A percentile compares a stretch with the other conserved stretches of the same genome.
Evolutionary conservation across 2,329 filamentous ascomycete species (phyloP).

Genomic region (Aspergillus piperis): DNA sequence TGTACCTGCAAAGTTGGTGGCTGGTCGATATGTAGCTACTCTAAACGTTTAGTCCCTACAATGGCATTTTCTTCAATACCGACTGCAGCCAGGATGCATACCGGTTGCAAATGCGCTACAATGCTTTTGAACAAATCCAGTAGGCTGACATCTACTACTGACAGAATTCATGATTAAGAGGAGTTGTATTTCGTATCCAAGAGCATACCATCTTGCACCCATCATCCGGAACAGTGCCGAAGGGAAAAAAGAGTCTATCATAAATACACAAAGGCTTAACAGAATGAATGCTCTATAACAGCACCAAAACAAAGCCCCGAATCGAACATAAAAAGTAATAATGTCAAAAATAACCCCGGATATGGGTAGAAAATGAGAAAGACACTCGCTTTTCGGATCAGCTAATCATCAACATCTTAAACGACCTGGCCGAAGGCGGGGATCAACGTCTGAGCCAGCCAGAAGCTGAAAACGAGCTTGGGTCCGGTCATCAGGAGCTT

Average conservation of each 20-base stretch:
- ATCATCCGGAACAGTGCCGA: slow-evolving; percentile 7
- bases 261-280: slow-evolving; percentile 22
- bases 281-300: slow-evolving; percentile 25
- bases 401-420: slow-evolving; percentile 38
- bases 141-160: neutral
- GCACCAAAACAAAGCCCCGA: slow-evolving; percentile 14
- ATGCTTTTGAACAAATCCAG: neutral
- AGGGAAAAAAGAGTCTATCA: slow-evolving; percentile 18
- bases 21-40: no score
- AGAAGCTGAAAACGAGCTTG: slow-evolving; percentile 99
- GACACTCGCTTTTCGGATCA: slow-evolving; percentile 20
- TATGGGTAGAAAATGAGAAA: slow-evolving; percentile 7
- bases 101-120: no score
- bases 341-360: neutral
- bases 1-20: no score
- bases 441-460: slow-evolving; percentile 97
- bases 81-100: no score
- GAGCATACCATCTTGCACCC: slow-evolving; percentile 13
- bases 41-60: no score
- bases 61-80: no score
- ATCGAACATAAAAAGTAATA: slow-evolving; percentile 12
- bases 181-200: slow-evolving; percentile 19
- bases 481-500: slow-evolving; percentile 99
- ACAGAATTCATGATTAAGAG: slow-evolving; percentile 18
- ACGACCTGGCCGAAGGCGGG: slow-evolving; percentile 78